phyloP scores from a whole-genome alignment of 495 filamentous ascomycete species.

The Aspergillus mulundensis region DNA sequence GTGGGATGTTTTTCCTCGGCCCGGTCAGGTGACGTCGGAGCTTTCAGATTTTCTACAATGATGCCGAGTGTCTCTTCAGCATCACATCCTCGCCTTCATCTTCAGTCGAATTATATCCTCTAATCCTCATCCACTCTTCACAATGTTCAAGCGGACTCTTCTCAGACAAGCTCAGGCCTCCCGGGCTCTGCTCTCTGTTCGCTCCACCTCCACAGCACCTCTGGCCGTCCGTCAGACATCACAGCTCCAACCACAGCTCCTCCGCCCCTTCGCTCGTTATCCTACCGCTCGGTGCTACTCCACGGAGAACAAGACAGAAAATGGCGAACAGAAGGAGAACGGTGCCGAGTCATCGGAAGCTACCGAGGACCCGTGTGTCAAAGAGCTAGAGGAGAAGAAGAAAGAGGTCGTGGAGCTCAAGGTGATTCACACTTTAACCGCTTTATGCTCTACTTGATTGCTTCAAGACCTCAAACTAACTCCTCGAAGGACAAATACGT shows the following conservation, averaged over 20 bases:
- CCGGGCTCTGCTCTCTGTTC: constrained; percentile 34
- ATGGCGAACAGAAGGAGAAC: constrained; percentile 33
- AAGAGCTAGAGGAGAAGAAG: constrained; percentile 78
- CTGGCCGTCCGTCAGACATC: constrained; percentile 36
- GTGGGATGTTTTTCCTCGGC: constrained; percentile 13
- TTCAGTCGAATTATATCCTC: constrained; percentile 1
- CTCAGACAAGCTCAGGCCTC: constrained; percentile 43
- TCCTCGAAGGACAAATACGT: constrained; percentile 78
- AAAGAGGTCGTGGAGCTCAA: constrained; percentile 82
- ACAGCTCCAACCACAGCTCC: constrained; percentile 35
- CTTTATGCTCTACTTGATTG: not conserved
- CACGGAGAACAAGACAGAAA: constrained; percentile 37
- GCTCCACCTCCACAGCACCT: constrained; percentile 30
- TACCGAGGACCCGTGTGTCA: constrained; percentile 44
- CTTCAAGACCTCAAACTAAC: not conserved
- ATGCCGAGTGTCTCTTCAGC: not conserved
- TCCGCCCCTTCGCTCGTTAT: constrained; percentile 29
- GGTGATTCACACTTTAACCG: constrained; percentile 42
- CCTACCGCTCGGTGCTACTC: constrained; percentile 36
- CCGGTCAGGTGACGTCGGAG: constrained; percentile 13
- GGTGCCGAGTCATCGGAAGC: constrained; percentile 36
- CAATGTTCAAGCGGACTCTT: constrained; percentile 45
- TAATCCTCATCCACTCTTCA: constrained; percentile 16
- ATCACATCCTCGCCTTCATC: not conserved
- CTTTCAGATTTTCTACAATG: constrained; percentile 19